Evolutionary conservation across 257 asterid genomes (phyloP), one percentile per base, ranked within the genome.

Genomic region (Fraxinus anomala): DNA sequence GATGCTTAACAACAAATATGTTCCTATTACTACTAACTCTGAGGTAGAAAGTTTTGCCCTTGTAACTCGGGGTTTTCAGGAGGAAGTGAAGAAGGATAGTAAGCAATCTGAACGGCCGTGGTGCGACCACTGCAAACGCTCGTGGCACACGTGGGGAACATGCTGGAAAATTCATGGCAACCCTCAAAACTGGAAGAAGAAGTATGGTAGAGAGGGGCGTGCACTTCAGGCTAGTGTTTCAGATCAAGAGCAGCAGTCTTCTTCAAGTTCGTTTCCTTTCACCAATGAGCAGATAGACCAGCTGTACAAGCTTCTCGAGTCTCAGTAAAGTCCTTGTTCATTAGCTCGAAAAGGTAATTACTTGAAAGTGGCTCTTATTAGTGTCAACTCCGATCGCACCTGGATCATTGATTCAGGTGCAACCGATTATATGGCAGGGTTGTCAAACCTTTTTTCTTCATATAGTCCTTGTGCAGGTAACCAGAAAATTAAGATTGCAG

Each of bases 351-450:
- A 34, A 70, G 73, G 51, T 34, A 70, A 34, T 34, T 13, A 33
- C 24, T 10, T 37, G 3, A 16, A 70, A 33, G 51, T 31, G 3
- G 26, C 56, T 16, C 30, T 23, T 40, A 23, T 67, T 67, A 67
- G 1, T 28, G 37, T 28, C 19, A 17, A 59, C 68, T 59, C 68
- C 68, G 26, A 23, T 59, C 26, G 16, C 68, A 19, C 39, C 19
- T 70, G 59, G 74, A 70, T 70, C 10, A 70, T 70, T 3, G 74
- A 70, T 40, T 70, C 19, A 9, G 33, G 33, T 37, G 74, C 74
- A 36, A 70, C 30, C 17, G 19, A 70, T 70, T 28, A 70, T 70
- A 70, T 70, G 56, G n/a, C 30, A 70, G 31, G 74, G 21, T 70
- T 37, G 30, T 70, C 54, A 5, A 70, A 70, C 2, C 33, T 70